Evolutionary conservation across 1,139 yeast species (phyloP), one percentile per base, ranked within the genome.

Genomic region (Sugiyamaella castrensis): DNA sequence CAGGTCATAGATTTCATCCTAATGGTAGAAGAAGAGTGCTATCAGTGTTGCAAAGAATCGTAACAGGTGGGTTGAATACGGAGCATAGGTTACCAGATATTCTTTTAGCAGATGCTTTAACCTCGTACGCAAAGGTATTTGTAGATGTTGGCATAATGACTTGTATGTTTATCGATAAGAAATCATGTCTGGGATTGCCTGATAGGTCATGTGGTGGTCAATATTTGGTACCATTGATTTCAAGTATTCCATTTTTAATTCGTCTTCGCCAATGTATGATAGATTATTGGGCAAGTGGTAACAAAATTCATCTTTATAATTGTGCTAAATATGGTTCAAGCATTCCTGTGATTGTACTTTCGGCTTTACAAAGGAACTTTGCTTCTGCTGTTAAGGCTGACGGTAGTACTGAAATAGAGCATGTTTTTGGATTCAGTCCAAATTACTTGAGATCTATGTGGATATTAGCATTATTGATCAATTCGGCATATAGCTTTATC

Each of bases 241-340:
- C 77, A 57, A 76, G 74, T 26, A 71, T 81, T 5, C 98, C 98
- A 1, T 77, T 81, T 9, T 58, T 78, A 12, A 80, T 91, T 33
- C 76, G 98, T 58, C 74, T 92, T 35, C 77, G 80, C 41, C 98
- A 92, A 68, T 92, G 98, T 66, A 67, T 83, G 63, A 71, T 71
- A 48, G 98, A 92, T 60, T 88, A 74, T 62, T 58, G 67, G 11
- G 63, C 74, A 28, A 75, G 84, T 2, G 70, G 71, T 8, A 73
- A 80, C 34, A 66, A 50, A 36, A 71, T 71, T 45, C 94, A 88
- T 62, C 60, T 89, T 31, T 71, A 77, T 51, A 92, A 92, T 63
- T 77, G 88, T 44, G 52, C 80, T 56, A 92, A 92, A 67, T 92
- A 92, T 68, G 68, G 77, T 2, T 76, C 87, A 1, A 81, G 85